Conservation (phyloP, 169 alveolate species). For the Fabrea salina region DNA sequence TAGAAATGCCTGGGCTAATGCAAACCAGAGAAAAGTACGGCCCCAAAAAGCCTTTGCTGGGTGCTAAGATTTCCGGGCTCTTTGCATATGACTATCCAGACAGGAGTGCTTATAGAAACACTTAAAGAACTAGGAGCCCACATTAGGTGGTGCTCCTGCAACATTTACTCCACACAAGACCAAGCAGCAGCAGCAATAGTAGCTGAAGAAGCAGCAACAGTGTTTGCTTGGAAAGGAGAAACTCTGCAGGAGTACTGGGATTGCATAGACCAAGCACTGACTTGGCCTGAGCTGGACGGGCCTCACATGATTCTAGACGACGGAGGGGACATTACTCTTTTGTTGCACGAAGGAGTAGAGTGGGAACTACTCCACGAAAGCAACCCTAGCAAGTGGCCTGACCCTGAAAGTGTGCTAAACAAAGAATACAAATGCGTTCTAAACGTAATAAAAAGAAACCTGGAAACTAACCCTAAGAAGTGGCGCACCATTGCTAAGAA, state of each 20-base stretch:
- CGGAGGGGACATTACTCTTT: slow-evolving; percentile 95
- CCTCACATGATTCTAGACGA: slow-evolving; percentile 97
- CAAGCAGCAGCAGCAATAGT: slow-evolving; percentile 95
- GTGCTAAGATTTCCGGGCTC: slow-evolving; percentile 95
- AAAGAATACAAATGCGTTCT: slow-evolving; percentile 58
- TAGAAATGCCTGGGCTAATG: slow-evolving; percentile 97
- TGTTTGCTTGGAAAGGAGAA: slow-evolving; percentile 97
- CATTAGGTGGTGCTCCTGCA: slow-evolving; percentile 97
- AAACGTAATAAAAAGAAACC: slow-evolving; percentile 48
- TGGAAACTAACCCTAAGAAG: slow-evolving; percentile 64
- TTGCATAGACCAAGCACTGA: slow-evolving; percentile 92
- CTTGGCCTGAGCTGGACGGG: slow-evolving; percentile 93
- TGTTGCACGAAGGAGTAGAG: slow-evolving; percentile 91
- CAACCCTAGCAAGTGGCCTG: slow-evolving; percentile 66
- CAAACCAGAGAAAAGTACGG: slow-evolving; percentile 88
- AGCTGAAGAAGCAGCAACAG: slow-evolving; percentile 86
- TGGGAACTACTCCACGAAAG: slow-evolving; percentile 80
- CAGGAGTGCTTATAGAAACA: slow-evolving; percentile 80
- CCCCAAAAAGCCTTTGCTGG: slow-evolving; percentile 86
- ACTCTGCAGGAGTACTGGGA: slow-evolving; percentile 96
- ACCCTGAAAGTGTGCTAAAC: slow-evolving; percentile 57
- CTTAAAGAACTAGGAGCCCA: slow-evolving; percentile 89
- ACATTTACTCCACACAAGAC: slow-evolving; percentile 96
- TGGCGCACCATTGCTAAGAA: slow-evolving; percentile 88
- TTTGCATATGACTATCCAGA: slow-evolving; percentile 96